Base-by-base conservation (phyloP, 176 grass and related monocot species). In the Hordeum marinum region DNA sequence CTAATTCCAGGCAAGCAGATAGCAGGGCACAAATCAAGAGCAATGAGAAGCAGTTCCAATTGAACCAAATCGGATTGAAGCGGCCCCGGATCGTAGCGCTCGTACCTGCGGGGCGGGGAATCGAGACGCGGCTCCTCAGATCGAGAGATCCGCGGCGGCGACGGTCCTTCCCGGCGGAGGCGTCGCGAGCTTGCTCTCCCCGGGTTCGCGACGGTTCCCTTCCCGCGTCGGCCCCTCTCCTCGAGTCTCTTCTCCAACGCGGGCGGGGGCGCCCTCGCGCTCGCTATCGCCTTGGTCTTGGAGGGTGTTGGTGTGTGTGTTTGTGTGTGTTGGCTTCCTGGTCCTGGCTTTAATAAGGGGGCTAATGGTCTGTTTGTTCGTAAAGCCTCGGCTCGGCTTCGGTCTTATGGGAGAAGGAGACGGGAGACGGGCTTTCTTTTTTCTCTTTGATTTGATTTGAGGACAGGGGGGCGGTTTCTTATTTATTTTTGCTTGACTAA, bases 131-230 rank as follows among this genome's bases (percentile, higher is more conserved):
- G 78, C 70, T 64, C 66, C 70, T 91, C 85, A 87, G 86, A 94
- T 92, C 87, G 84, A 79, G 91, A 93, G 95, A 98, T 98, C 95
- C 90, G 72, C 37, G 65, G 88, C 57, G 63, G 83, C 73, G 37
- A 60, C 77, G 83, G 48, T 52, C 15, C 48, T 52, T 52, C 48
- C 46, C 15, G 82, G 87, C 26, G 61, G 29, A 13, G 75, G 17
- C 50, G 68, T 17, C 20, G 73, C 42, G 34, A 58, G 67, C 65
- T 72, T 37, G 79, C 42, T 17, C 31, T 74, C 25, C 70, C 34
- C 27, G 64, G 80, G 80, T 3, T 58, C 18, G 32, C 34, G 50
- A 67, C n/a, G 34, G 35, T 29, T 37, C 68, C 25, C 59, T 46
- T 32, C 45, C 72, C 76, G 60, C 76, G 72, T 46, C 42, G 71